Evolutionary conservation across 2,329 filamentous ascomycete genomes (phyloP).

Genomic region (Colletotrichum agaves): DNA sequence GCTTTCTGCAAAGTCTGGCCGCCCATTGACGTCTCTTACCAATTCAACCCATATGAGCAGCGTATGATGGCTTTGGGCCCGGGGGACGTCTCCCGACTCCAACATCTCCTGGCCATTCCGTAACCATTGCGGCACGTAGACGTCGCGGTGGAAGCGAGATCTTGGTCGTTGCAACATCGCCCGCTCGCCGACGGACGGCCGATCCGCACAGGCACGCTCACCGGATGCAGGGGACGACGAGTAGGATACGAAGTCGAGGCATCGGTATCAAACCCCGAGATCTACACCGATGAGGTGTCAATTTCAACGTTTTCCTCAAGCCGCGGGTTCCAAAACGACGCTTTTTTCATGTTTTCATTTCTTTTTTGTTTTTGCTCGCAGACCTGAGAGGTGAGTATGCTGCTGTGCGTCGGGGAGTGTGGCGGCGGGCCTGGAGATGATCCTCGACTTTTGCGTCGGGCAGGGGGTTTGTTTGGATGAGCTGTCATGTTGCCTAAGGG

Average conservation of each 20-base stretch:
- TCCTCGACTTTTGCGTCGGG: slow-evolving; percentile 6
- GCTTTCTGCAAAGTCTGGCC: slow-evolving; percentile 12
- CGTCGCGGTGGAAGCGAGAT: not conserved
- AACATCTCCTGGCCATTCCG: too few species aligned
- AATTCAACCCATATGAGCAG: not conserved
- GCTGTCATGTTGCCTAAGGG: slow-evolving; percentile 25
- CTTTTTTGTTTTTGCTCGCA: not conserved
- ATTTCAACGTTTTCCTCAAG: not conserved
- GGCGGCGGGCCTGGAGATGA: not conserved
- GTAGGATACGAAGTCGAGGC: slow-evolving; percentile 15
- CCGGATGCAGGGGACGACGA: slow-evolving; percentile 17
- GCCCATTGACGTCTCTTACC: not conserved
- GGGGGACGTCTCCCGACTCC: not conserved
- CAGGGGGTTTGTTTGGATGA: slow-evolving; percentile 16
- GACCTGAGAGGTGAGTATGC: not conserved
- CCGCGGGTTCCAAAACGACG: not conserved
- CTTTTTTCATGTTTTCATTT: too few species aligned
- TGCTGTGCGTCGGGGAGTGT: not conserved
- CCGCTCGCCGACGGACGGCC: slow-evolving; percentile 4
- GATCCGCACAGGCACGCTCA: slow-evolving; percentile 29
- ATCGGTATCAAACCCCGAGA: not conserved
- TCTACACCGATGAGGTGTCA: slow-evolving; percentile 22
- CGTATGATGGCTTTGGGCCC: too few species aligned
- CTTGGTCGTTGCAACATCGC: not conserved
- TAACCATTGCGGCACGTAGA: not conserved